Conservation (phyloP, 2,329 filamentous ascomycete genomes). For the Ceratocystis alfenasii region DNA sequence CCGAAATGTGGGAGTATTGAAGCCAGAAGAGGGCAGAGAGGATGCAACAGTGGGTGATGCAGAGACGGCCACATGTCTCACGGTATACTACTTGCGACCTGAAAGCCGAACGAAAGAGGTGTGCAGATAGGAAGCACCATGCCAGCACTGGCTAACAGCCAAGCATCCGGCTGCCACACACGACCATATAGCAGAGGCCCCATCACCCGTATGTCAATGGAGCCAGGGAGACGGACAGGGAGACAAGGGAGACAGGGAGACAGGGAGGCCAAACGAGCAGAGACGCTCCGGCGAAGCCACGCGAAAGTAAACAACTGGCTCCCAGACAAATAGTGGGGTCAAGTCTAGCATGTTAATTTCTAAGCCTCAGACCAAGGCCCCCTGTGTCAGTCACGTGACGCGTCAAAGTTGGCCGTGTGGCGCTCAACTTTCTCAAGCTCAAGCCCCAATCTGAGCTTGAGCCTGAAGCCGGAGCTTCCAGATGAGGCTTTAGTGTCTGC, state of each 20-base stretch:
- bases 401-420: background rate
- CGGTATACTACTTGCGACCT: background rate
- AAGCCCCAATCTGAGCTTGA: no score
- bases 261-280: no score
- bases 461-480: background rate
- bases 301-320: background rate
- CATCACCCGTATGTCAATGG: no score
- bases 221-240: no score
- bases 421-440: no score
- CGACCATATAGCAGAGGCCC: no score
- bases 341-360: background rate
- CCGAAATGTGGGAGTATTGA: no score
- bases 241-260: no score
- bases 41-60: background rate
- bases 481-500: background rate
- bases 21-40: background rate
- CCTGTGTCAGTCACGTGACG: background rate
- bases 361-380: background rate
- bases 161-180: background rate
- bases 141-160: background rate
- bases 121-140: background rate
- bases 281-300: background rate
- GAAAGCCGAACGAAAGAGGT: no score
- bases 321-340: constrained; percentile 2
- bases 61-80: background rate